phyloP scores from a whole-genome alignment of 2,329 filamentous ascomycete genomes.

The Lomentospora prolificans region DNA sequence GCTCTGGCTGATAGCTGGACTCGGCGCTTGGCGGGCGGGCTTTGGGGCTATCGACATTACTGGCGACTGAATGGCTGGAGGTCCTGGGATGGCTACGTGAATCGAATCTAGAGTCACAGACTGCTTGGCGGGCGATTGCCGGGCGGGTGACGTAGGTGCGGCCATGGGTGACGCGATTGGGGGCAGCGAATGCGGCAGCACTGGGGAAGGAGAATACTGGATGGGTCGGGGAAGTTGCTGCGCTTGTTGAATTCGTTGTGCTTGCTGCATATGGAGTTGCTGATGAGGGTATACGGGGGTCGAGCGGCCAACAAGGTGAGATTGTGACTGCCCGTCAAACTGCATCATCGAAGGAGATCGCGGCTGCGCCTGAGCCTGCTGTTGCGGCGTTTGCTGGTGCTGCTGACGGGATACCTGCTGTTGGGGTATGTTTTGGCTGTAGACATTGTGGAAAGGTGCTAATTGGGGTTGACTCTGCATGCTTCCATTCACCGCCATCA shows the following conservation, averaged over 20 bases:
- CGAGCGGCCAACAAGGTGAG: slow-evolving; percentile 9
- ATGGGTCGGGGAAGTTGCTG: slow-evolving; percentile 11
- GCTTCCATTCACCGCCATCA: slow-evolving; percentile 3
- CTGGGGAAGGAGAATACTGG: slow-evolving; percentile 11
- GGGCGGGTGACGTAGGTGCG: slow-evolving; percentile 12
- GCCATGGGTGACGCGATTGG: slow-evolving; percentile 14
- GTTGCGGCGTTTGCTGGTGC: slow-evolving; percentile 9
- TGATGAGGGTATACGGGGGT: slow-evolving; percentile 10
- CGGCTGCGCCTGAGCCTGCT: slow-evolving; percentile 4
- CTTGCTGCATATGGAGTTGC: slow-evolving; percentile 13
- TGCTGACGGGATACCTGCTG: slow-evolving; percentile 12
- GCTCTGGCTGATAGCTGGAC: slow-evolving; percentile 13
- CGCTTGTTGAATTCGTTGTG: slow-evolving; percentile 10
- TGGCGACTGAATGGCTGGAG: not conserved
- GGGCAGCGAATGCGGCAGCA: slow-evolving; percentile 11
- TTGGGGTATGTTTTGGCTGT: slow-evolving; percentile 14
- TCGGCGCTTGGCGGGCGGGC: slow-evolving; percentile 4
- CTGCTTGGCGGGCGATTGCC: not conserved
- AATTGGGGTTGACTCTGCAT: slow-evolving; percentile 13
- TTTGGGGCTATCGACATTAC: slow-evolving; percentile 5
- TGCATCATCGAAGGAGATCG: slow-evolving; percentile 5
- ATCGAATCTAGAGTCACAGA: not conserved
- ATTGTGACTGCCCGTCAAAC: slow-evolving; percentile 10
- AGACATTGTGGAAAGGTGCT: slow-evolving; percentile 12
- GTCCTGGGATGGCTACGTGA: not conserved